Conservation (phyloP, 2,329 filamentous ascomycete genomes). For the Alternaria sp. region DNA sequence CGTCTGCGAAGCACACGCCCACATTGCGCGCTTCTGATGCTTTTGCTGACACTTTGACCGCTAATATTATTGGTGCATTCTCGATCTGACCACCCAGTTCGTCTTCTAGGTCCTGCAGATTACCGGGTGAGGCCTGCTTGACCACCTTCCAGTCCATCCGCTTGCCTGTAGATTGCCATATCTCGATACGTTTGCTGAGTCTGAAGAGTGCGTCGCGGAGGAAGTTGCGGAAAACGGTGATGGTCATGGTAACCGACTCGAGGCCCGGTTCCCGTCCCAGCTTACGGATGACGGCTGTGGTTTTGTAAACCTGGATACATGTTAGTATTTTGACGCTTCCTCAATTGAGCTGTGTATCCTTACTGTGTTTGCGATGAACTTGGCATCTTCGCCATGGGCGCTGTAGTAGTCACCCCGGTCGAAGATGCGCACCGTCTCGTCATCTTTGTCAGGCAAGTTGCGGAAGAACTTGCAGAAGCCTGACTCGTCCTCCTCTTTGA, state of each 20-base stretch:
- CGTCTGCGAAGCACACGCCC: slow-evolving; percentile 97
- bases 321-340: background rate
- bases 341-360: slow-evolving; percentile 26
- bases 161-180: slow-evolving; percentile 77
- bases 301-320: slow-evolving; percentile 82
- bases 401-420: slow-evolving; percentile 96
- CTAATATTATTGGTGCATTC: slow-evolving; percentile 90
- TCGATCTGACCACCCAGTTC: slow-evolving; percentile 89
- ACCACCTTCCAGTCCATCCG: slow-evolving; percentile 91
- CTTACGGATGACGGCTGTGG: slow-evolving; percentile 91
- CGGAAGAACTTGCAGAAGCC: slow-evolving; percentile 98
- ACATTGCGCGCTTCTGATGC: slow-evolving; percentile 85
- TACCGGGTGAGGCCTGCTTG: slow-evolving; percentile 93
- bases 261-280: slow-evolving; percentile 86
- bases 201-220: slow-evolving; percentile 93
- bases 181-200: slow-evolving; percentile 88
- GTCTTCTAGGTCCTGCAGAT: slow-evolving; percentile 96
- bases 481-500: slow-evolving; percentile 89
- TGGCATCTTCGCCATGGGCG: slow-evolving; percentile 86
- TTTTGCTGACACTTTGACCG: slow-evolving; percentile 92
- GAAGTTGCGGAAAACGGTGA: slow-evolving; percentile 95
- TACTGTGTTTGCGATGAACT: slow-evolving; percentile 81
- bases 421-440: slow-evolving; percentile 87
- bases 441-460: slow-evolving; percentile 74
- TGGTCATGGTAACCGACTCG: slow-evolving; percentile 92